Percentiles rank a stretch among this genome's conserved stretches.
phyloP scores from a whole-genome alignment of 2,329 filamentous ascomycete species.

The Clonostachys rosea region DNA sequence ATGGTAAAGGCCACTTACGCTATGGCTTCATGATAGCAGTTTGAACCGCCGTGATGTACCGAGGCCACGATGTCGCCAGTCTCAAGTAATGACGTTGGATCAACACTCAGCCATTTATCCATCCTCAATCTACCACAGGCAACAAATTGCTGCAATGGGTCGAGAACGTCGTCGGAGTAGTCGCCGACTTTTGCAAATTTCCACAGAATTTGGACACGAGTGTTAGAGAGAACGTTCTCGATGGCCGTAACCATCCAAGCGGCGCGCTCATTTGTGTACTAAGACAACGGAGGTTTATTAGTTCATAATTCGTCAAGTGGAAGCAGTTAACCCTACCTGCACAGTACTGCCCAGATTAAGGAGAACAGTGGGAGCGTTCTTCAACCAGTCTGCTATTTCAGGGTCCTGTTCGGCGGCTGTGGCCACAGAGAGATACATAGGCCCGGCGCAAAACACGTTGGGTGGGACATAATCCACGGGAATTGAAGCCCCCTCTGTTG shows the following conservation, averaged over 20 bases:
- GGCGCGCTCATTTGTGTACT: background rate
- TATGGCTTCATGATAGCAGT: constrained; percentile 32
- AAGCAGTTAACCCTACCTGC: background rate
- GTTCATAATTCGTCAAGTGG: background rate
- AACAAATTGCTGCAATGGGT: constrained; percentile 4
- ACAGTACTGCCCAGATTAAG: constrained; percentile 15
- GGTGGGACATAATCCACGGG: constrained; percentile 11
- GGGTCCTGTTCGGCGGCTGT: constrained; percentile 13
- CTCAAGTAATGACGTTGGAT: constrained; percentile 19
- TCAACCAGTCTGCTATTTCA: constrained; percentile 14
- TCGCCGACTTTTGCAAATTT: constrained; percentile 8
- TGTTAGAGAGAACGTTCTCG: constrained; percentile 5
- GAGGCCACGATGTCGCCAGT: constrained; percentile 18
- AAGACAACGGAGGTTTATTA: background rate
- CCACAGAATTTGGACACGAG: constrained; percentile 18
- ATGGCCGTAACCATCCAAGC: constrained; percentile 12
- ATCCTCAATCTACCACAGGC: constrained; percentile 6
- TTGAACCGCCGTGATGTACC: constrained; percentile 28
- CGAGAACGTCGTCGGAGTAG: constrained; percentile 4
- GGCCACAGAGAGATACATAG: constrained; percentile 11
- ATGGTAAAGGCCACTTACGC: constrained; percentile 14
- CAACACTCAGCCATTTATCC: constrained; percentile 13
- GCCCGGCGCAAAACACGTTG: constrained; percentile 12
- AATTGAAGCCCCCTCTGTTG: constrained; percentile 12
- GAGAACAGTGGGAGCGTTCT: constrained; percentile 12